Base-by-base conservation (phyloP, 2,329 filamentous ascomycete genomes). In the Alternaria longipes region DNA sequence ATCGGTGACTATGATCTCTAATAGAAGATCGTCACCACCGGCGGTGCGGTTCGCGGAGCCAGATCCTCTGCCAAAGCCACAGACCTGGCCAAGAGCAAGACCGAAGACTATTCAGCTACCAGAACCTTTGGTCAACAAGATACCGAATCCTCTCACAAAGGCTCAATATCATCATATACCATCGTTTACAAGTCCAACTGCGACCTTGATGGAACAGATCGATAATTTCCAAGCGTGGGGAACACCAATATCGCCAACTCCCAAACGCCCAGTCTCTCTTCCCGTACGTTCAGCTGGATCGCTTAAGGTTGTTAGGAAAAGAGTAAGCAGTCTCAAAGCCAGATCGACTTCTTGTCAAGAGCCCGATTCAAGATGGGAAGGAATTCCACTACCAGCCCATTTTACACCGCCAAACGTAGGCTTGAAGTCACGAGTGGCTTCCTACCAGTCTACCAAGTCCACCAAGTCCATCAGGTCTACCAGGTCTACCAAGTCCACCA, bases 31-130 rank as follows among this genome's bases (percentile, higher is more conserved):
- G 20, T 66, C 67, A 26, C 66, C 68, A 22, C 59, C 71, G 7
- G 65, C 63, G 12, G 73, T 75, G 40, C 65, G 69, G 24, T 75
- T 75, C 30, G 55, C 64, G 20, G 66, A 73, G 12, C 65, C 70
- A 54, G 66, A 70, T 40, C 60, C 59, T 9, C 26, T 60, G 18
- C 57, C 60, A 26, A 64, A 50, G 24, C 51, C 55, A 41, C 54
- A 62, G 5, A 54, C 50, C 28, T 53, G 54, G 50, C 50, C 58
- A 30, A 47, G 7, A 18, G 26, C 53, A 34, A 54, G 47, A 32
- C 56, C 54, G 5, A 62, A 41, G 14, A 59, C 24, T 36, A 30
- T 55, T n/a, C 51, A 54, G 34, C 54, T 45, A 51, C 38, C 38
- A 41, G 54, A 51, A 45, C 56, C 46, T 24, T 28, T 41, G 34